phyloP scores from a whole-genome alignment of 129 eudicot genomes.

The Centrapalus pauciflorus region DNA sequence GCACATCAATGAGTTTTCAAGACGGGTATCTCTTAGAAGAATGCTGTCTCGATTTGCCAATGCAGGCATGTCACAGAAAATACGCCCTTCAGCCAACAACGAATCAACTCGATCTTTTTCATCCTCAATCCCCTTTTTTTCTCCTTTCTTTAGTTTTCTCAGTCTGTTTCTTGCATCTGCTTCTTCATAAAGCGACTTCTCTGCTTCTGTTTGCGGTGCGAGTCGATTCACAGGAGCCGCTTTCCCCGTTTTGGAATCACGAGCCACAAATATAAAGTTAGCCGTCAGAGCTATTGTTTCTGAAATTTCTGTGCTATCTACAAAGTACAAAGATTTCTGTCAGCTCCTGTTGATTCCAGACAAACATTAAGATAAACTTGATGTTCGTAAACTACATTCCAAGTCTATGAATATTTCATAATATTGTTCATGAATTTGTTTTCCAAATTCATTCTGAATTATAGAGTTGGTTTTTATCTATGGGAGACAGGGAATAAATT shows the following conservation, averaged over 20 bases:
- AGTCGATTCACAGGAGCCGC: conserved; percentile 95
- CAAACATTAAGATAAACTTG: background rate
- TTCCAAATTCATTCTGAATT: too few species aligned
- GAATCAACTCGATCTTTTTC: conserved; percentile 44
- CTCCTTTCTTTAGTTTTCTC: conserved; percentile 49
- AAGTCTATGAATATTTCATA: too few species aligned
- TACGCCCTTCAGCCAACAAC: conserved; percentile 80
- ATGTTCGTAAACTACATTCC: background rate
- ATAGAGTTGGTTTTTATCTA: too few species aligned
- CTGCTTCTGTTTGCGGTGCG: conserved; percentile 77
- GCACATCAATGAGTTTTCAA: conserved; percentile 85
- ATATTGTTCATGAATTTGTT: too few species aligned
- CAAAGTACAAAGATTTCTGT: conserved; percentile 16
- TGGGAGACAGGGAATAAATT: too few species aligned
- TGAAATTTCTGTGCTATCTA: conserved; percentile 36
- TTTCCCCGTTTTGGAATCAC: conserved; percentile 86
- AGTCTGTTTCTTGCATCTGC: conserved; percentile 70
- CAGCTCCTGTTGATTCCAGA: conserved; percentile 11
- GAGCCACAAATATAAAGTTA: conserved; percentile 94
- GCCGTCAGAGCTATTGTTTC: conserved; percentile 80
- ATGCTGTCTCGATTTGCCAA: conserved; percentile 91
- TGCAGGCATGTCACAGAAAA: conserved; percentile 97
- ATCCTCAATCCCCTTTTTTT: conserved; percentile 47
- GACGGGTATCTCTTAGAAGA: conserved; percentile 79
- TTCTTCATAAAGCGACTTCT: conserved; percentile 61